phyloP scores from a whole-genome alignment of 805 yeast genomes.

The Candida adriatica region DNA sequence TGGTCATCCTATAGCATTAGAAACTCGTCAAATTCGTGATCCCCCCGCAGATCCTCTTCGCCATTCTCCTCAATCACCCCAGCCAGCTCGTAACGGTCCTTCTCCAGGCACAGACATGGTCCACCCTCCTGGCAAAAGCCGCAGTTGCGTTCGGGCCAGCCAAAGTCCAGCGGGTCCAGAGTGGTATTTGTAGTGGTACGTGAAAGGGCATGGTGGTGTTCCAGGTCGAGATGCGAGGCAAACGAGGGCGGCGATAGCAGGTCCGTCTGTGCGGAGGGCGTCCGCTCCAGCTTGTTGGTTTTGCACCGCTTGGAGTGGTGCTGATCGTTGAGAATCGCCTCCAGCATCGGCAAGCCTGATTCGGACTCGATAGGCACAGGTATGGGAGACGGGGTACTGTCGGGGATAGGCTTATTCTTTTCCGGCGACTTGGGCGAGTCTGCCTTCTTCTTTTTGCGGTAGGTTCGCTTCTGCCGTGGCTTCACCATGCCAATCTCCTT shows the following conservation, averaged over 20 bases:
- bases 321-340: slow-evolving; percentile 4
- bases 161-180: slow-evolving; percentile 11
- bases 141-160: slow-evolving; percentile 12
- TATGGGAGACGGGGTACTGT: slow-evolving; percentile 22
- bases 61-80: slow-evolving; percentile 8
- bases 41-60: slow-evolving; percentile 1
- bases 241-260: slow-evolving; percentile 9
- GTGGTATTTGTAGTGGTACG: slow-evolving; percentile 20
- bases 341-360: slow-evolving; percentile 12
- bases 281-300: slow-evolving; percentile 13
- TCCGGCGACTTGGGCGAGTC: slow-evolving; percentile 1
- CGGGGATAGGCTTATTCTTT: slow-evolving; percentile 2
- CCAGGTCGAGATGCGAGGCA: neutral
- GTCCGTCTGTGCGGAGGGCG: slow-evolving; percentile 14
- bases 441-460: slow-evolving; percentile 19
- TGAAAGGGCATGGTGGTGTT: slow-evolving; percentile 2
- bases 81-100: slow-evolving; percentile 3
- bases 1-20: too few species aligned
- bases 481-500: slow-evolving; percentile 16
- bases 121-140: slow-evolving; percentile 14
- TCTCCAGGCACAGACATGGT: slow-evolving; percentile 14
- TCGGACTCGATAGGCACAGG: slow-evolving; percentile 4
- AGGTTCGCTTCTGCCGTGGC: slow-evolving; percentile 16
- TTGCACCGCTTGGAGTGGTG: slow-evolving; percentile 13
- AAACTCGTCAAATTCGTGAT: slow-evolving; percentile 1